Evolutionary conservation across 495 filamentous ascomycete species (phyloP).

Genomic region (Saxispiralis lemnorum): DNA sequence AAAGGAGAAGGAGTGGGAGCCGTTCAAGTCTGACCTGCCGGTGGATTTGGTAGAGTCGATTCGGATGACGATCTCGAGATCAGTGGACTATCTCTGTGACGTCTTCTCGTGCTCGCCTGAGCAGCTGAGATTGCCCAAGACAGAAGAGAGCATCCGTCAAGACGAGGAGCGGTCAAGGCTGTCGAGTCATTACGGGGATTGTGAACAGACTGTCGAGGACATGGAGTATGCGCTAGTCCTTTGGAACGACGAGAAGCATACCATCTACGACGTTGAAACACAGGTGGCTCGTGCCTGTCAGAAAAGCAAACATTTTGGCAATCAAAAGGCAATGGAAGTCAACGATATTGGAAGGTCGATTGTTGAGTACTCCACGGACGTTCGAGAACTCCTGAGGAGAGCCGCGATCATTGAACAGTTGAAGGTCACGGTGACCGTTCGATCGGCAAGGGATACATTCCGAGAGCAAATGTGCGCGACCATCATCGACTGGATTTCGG

Average conservation of each 20-base stretch:
- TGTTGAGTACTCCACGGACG: slow-evolving; percentile 52
- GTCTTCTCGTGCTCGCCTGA: slow-evolving; percentile 95
- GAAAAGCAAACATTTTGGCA: slow-evolving; percentile 46
- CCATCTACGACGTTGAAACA: slow-evolving; percentile 71
- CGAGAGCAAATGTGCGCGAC: slow-evolving; percentile 94
- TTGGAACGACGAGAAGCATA: slow-evolving; percentile 99
- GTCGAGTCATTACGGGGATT: slow-evolving; percentile 46
- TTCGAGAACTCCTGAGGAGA: slow-evolving; percentile 52
- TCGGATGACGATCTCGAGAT: slow-evolving; percentile 63
- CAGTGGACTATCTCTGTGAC: slow-evolving; percentile 87
- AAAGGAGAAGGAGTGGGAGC: slow-evolving; percentile 25
- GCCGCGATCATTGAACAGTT: slow-evolving; percentile 81
- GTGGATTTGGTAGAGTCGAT: slow-evolving; percentile 57
- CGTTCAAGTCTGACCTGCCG: slow-evolving; percentile 32
- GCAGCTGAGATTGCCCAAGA: slow-evolving; percentile 72
- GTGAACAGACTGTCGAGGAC: slow-evolving; percentile 30
- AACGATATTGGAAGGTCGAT: slow-evolving; percentile 74
- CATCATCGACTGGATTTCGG: slow-evolving; percentile 90
- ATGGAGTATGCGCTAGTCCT: slow-evolving; percentile 74
- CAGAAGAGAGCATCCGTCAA: slow-evolving; percentile 52
- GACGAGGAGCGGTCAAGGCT: slow-evolving; percentile 72
- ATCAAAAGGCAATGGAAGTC: slow-evolving; percentile 65
- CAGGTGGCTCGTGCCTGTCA: slow-evolving; percentile 84
- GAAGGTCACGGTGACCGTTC: slow-evolving; percentile 87
- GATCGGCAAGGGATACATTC: slow-evolving; percentile 85